Conservation (phyloP, 768 basidiomycete species). For the Mycena latifolia region DNA sequence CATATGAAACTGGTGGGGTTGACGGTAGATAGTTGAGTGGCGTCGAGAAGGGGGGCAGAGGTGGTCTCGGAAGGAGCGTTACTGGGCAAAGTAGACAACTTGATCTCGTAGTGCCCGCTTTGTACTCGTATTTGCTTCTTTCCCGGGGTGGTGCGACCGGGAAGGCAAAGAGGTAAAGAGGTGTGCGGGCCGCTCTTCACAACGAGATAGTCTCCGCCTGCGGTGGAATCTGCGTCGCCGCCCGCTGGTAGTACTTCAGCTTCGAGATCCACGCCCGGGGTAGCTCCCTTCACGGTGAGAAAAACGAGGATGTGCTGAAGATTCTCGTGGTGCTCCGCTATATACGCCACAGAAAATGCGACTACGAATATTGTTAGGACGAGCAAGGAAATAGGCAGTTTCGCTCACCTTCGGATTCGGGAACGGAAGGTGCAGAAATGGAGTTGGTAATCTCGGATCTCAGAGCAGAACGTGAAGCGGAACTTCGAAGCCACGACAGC, state of each 20-base stretch:
- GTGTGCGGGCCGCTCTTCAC: slow-evolving; percentile 70
- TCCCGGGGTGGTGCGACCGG: slow-evolving; percentile 69
- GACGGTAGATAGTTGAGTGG: slow-evolving; percentile 67
- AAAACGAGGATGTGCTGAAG: slow-evolving; percentile 85
- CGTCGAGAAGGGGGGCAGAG: slow-evolving; percentile 71
- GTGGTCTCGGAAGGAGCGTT: slow-evolving; percentile 39
- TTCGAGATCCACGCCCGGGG: slow-evolving; percentile 65
- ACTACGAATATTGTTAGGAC: slow-evolving; percentile 29
- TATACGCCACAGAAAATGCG: slow-evolving; percentile 62
- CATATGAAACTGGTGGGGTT: slow-evolving; percentile 80
- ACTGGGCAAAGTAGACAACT: slow-evolving; percentile 59
- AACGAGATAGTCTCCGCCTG: slow-evolving; percentile 68
- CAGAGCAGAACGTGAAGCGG: slow-evolving; percentile 43
- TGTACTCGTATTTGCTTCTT: slow-evolving; percentile 69
- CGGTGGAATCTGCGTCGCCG: slow-evolving; percentile 47
- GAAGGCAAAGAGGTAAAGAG: slow-evolving; percentile 70
- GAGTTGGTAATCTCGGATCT: slow-evolving; percentile 40
- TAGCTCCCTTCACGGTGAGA: slow-evolving; percentile 66
- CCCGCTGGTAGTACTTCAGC: slow-evolving; percentile 74
- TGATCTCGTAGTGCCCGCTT: slow-evolving; percentile 78
- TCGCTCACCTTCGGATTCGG: slow-evolving; percentile 38
- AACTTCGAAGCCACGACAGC: slow-evolving; percentile 66
- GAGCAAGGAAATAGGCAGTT: not conserved
- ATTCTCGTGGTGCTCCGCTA: slow-evolving; percentile 88
- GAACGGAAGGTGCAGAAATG: slow-evolving; percentile 19